Evolutionary conservation across 2,329 filamentous ascomycete genomes (phyloP), one percentile per base, ranked within the genome.

Genomic region (Penicillium sclerotiorum): DNA sequence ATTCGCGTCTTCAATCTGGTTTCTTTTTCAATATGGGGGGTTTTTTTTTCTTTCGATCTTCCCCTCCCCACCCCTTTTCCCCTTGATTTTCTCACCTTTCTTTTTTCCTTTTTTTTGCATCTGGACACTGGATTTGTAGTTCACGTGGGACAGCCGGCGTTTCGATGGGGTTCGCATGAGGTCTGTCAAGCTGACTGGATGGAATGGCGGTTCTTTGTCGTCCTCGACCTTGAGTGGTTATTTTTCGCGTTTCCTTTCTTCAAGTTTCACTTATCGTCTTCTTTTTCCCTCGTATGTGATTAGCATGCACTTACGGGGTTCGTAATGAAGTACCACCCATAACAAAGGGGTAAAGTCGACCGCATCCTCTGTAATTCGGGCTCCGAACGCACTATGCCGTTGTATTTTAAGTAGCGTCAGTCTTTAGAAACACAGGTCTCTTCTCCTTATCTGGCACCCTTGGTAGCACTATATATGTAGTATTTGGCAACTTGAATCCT

Each of bases 51-150:
- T 27, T 8, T 18, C 25, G 23, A 22, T 28, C 39, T 17, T 47
- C 21, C 46, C 47, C 33, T 45, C 35, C 22, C 23, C 33, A 46
- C 25, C 49, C 27, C 18, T 52, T 42, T 38, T 50, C 33, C 25
- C 35, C 49, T 56, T 52, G 27, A 38, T 44, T 39, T 52, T 25
- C 25, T 36, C 45, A 38, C n/a, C 48, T 49, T 52, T 38, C 38
- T 4, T 40, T 33, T 39, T 33, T 40, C 36, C 36, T 38, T 2
- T 40, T 39, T 39, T 33, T 40, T 44, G 41, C 35, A 37, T 41
- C 23, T 37, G 23, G 33, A 15, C 27, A 23, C 38, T 44, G 32
- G 20, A 12, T 3, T 47, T 25, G 27, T 45, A 35, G 35, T 39
- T 23, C 32, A 21, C 33, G 17, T 41, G 20, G 9, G 42, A 13